phyloP scores from a whole-genome alignment of 805 yeast genomes.

The Yamadazyma takamatsuzukensis region DNA sequence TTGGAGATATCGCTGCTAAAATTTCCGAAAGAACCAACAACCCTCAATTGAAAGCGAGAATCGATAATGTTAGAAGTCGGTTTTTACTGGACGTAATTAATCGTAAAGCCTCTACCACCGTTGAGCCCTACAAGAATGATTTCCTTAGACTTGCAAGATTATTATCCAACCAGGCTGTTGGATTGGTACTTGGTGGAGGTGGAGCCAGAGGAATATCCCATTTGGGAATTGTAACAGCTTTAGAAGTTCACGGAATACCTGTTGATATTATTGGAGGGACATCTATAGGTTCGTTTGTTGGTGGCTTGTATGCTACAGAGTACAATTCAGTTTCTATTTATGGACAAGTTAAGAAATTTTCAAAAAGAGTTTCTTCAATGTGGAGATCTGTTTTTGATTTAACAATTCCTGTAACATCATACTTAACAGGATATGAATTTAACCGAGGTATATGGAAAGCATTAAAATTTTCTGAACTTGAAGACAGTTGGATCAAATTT shows the following conservation, averaged over 20 bases:
- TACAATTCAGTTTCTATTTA: constrained; percentile 87
- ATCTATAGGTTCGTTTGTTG: constrained; percentile 92
- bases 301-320: constrained; percentile 91
- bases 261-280: constrained; percentile 95
- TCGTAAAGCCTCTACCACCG: constrained; percentile 17
- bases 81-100: too few species aligned
- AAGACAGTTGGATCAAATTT: constrained; percentile 91
- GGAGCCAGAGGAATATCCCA: constrained; percentile 96
- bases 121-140: constrained; percentile 73
- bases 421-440: constrained; percentile 96
- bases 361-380: constrained; percentile 73
- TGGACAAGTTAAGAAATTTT: constrained; percentile 84
- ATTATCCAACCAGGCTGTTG: constrained; percentile 89
- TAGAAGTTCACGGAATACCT: constrained; percentile 91
- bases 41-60: constrained; percentile 27
- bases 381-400: constrained; percentile 86
- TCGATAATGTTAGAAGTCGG: constrained; percentile 30
- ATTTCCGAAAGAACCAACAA: constrained; percentile 27
- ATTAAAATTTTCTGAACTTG: constrained; percentile 87
- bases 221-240: constrained; percentile 83
- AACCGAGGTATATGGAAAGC: constrained; percentile 97
- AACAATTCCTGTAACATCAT: constrained; percentile 91
- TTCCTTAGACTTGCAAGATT: constrained; percentile 86
- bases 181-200: constrained; percentile 94
- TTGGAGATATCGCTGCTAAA: constrained; percentile 35